Evolutionary conservation across 306 rosid species (phyloP).

Genomic region (Ormosia semicastrata): DNA sequence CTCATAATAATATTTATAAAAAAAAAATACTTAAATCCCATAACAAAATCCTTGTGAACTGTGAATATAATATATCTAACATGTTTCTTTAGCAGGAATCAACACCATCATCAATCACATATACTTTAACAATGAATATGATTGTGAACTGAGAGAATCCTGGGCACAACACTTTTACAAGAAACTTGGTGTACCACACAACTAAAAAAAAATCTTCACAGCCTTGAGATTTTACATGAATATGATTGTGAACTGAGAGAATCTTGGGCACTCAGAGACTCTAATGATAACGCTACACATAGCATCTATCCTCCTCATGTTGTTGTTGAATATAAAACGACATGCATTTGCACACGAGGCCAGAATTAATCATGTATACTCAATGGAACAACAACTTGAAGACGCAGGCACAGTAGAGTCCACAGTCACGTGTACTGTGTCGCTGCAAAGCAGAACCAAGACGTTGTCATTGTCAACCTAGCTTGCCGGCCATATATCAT

Average conservation of each 20-base stretch:
- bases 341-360: slow-evolving; percentile 26
- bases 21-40: no score
- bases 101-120: no score
- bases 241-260: slow-evolving; percentile 1
- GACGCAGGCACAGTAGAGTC: slow-evolving; percentile 18
- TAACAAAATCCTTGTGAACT: no score
- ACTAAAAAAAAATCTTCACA: slow-evolving; percentile 5
- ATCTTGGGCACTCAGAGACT: slow-evolving; percentile 13
- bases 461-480: slow-evolving; percentile 14
- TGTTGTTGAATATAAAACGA: background rate
- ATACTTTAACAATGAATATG: no score
- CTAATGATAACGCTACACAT: background rate
- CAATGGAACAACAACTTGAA: background rate
- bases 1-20: no score
- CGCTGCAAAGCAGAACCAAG: slow-evolving; percentile 15
- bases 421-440: slow-evolving; percentile 51
- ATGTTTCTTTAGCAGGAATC: no score
- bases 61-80: background rate
- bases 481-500: slow-evolving; percentile 33
- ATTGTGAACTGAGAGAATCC: no score
- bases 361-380: background rate
- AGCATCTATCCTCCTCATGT: background rate
- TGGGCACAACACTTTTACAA: background rate
- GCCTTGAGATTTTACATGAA: background rate
- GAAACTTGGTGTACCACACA: background rate